phyloP scores from a whole-genome alignment of 2,329 filamentous ascomycete species.

The Dothistroma septosporum region DNA sequence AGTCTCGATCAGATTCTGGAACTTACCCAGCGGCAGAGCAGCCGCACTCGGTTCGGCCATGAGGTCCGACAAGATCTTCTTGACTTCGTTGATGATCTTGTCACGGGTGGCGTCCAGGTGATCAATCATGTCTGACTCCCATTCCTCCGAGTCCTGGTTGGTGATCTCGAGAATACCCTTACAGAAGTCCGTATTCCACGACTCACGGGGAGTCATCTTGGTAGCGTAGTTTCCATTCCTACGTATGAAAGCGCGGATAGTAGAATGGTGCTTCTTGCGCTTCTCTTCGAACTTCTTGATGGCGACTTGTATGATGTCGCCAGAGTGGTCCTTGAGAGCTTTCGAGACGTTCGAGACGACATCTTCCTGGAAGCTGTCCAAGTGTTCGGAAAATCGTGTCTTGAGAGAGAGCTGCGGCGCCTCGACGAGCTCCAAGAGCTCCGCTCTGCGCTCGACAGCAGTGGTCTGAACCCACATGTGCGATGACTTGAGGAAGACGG shows the following conservation, averaged over 20 bases:
- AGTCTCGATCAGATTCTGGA: conserved; percentile 1
- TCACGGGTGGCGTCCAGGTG: too few species aligned
- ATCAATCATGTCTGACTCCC: too few species aligned
- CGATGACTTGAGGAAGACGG: conserved; percentile 17
- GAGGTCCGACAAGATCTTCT: too few species aligned
- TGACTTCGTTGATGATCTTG: neutral
- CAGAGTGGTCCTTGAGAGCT: neutral
- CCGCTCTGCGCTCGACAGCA: neutral
- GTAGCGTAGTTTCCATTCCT: conserved; percentile 21
- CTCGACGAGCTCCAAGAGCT: conserved; percentile 1
- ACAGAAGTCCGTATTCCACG: conserved; percentile 23
- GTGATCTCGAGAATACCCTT: neutral
- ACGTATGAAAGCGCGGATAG: conserved; percentile 24
- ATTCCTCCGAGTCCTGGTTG: too few species aligned
- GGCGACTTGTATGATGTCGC: neutral
- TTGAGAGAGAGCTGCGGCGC: neutral
- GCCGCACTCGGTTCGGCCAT: too few species aligned
- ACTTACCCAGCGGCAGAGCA: neutral
- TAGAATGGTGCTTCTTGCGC: conserved; percentile 3
- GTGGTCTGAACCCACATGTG: conserved; percentile 14
- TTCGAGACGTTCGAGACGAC: neutral
- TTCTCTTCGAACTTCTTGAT: neutral
- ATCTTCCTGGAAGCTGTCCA: neutral
- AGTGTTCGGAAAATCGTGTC: neutral
- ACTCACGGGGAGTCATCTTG: conserved; percentile 8